Evolutionary conservation across 106 monocot genomes (phyloP).

Genomic region (Dendrobium nobile): DNA sequence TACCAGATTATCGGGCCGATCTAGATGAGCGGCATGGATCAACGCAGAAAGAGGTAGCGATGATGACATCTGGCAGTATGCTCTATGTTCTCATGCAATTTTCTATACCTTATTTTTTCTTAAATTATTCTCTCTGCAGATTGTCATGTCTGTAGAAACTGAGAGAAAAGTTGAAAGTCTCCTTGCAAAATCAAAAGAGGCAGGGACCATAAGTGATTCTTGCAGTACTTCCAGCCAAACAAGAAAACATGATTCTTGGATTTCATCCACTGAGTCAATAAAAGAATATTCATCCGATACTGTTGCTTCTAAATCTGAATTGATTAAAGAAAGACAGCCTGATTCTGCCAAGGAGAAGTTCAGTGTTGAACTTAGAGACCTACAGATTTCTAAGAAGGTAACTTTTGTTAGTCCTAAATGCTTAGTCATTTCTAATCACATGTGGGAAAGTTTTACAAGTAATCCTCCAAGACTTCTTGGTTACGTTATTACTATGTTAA

Average conservation of each 20-base stretch:
- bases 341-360: slow-evolving; percentile 40
- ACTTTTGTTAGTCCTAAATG: not conserved
- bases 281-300: slow-evolving; percentile 17
- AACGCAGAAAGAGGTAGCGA: slow-evolving; percentile 80
- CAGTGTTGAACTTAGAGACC: slow-evolving; percentile 59
- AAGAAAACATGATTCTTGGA: slow-evolving; percentile 21
- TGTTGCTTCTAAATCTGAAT: slow-evolving; percentile 11
- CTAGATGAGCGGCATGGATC: slow-evolving; percentile 98
- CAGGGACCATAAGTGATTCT: slow-evolving; percentile 14
- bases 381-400: slow-evolving; percentile 81
- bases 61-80: not conserved
- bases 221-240: slow-evolving; percentile 33
- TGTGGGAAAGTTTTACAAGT: not conserved
- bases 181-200: slow-evolving; percentile 50
- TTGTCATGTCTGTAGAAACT: slow-evolving; percentile 85
- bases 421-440: not conserved
- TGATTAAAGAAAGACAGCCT: slow-evolving; percentile 10
- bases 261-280: slow-evolving; percentile 29
- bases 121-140: slow-evolving; percentile 34
- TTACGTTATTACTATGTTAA: not conserved
- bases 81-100: not conserved
- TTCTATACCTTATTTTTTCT: not conserved
- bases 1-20: slow-evolving; percentile 96
- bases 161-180: slow-evolving; percentile 78
- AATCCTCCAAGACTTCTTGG: not conserved